A percentile compares a stretch with the other conserved stretches of the same genome.
Evolutionary conservation across 2,329 filamentous ascomycete species (phyloP).

Genomic region (Allantophomopsis cytisporea): DNA sequence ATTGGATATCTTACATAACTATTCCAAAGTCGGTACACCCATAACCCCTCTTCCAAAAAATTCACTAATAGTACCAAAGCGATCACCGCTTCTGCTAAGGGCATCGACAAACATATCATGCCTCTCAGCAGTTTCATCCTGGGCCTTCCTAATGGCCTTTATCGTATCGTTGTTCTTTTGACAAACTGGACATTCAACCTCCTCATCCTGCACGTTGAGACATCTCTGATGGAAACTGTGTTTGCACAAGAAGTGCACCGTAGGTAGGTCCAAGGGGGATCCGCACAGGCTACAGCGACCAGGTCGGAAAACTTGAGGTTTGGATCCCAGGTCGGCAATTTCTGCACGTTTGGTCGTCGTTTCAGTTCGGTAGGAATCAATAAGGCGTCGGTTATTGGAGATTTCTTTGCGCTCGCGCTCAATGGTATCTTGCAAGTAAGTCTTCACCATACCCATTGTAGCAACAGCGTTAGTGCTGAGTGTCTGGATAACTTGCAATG

Average conservation of each 20-base stretch:
- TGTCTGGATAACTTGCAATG: constrained; percentile 90
- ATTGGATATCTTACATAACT: neutral
- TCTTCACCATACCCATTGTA: constrained; percentile 95
- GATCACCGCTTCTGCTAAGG: constrained; percentile 62
- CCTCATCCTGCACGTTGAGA: constrained; percentile 39
- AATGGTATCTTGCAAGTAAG: constrained; percentile 81
- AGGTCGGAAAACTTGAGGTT: constrained; percentile 81
- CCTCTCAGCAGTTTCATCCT: constrained; percentile 73
- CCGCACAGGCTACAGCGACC: constrained; percentile 79
- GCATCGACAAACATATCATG: constrained; percentile 84
- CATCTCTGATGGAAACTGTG: constrained; percentile 94
- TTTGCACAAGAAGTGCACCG: constrained; percentile 93
- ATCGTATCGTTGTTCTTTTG: constrained; percentile 77
- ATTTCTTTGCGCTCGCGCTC: constrained; percentile 82
- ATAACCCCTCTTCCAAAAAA: constrained; percentile 95
- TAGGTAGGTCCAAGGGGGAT: constrained; percentile 67
- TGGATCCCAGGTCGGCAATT: constrained; percentile 60
- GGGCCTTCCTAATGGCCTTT: constrained; percentile 70
- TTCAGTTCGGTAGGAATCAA: constrained; percentile 71
- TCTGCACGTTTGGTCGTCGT: constrained; percentile 70
- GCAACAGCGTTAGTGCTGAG: constrained; percentile 69
- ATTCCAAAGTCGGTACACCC: constrained; percentile 27
- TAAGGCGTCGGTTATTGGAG: constrained; percentile 62
- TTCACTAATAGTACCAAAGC: constrained; percentile 82
- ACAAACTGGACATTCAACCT: constrained; percentile 75